Base-by-base conservation (phyloP, 83 land plant species). In the Thuja plicata region DNA sequence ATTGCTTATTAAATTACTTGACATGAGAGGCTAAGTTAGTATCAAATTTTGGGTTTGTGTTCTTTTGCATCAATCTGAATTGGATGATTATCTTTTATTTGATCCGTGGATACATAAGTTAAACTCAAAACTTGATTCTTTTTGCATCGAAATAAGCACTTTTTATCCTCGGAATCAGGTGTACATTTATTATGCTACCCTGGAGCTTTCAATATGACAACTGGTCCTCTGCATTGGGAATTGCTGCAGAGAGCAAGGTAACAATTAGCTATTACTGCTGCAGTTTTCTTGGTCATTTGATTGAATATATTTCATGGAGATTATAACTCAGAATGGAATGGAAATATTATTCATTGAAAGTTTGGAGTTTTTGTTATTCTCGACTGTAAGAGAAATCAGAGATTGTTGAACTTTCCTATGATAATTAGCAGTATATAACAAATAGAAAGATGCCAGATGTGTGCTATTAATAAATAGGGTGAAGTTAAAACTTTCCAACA, bases 171-270 rank as follows among this genome's bases (percentile, higher is more conserved):
- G 34, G 54, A 17, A 60, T 52, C 91, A 98, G 99, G 99, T 89
- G 99, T 92, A 89, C 96, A 95, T 87, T 90, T 98, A 90, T 88
- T 98, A 60, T 98, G 99, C 90, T 98, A 98, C 89, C 99, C 99
- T 81, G 99, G 99, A 35, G 99, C 99, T 73, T 98, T 98, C 90
- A 98, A 98, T 95, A 94, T 98, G 99, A 97, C 97, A 24, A 97
- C 99, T 89, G 99, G 99, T 74, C 97, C 96, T 66, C 90, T 96
- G 73, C 97, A 94, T 74, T 98, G 99, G 99, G 99, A 98, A 86
- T 89, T 98, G 27, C 88, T 96, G 89, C 96, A 96, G 88, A 92
- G 96, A 88, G 97, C 99, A 85, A 97, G 99, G 99, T 98, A 91
- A 70, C 66, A 76, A 21, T 57, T 40, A 34, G 71, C 35, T 16